phyloP scores from a whole-genome alignment of 2,329 filamentous ascomycete genomes.

The Trichoderma cornu-damae region DNA sequence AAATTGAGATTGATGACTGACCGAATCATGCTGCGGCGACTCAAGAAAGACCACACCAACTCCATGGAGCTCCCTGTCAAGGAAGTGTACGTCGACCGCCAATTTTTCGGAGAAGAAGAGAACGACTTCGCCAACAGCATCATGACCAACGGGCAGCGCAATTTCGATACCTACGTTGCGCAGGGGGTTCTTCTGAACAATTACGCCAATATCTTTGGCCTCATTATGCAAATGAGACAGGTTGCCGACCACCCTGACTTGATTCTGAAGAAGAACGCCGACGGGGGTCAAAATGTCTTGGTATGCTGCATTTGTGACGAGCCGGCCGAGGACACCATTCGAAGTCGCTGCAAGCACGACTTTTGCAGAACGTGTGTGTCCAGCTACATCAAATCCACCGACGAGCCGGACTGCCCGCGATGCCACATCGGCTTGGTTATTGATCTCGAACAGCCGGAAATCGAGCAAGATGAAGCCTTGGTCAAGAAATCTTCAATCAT shows the following conservation, averaged over 20 bases:
- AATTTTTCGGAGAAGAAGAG: constrained; percentile 95
- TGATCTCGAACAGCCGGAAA: constrained; percentile 90
- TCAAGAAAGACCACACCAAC: constrained; percentile 89
- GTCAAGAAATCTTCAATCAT: constrained; percentile 97
- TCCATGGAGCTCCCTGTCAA: constrained; percentile 97
- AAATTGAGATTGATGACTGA: constrained; percentile 87
- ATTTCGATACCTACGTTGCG: constrained; percentile 93
- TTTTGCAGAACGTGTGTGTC: constrained; percentile 42
- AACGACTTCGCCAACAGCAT: constrained; percentile 93
- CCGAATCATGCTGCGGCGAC: constrained; percentile 88
- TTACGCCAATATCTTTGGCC: constrained; percentile 96
- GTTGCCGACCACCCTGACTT: constrained; percentile 95
- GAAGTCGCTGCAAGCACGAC: constrained; percentile 87
- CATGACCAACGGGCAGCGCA: constrained; percentile 83
- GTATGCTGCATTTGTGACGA: constrained; percentile 96
- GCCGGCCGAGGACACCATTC: constrained; percentile 87
- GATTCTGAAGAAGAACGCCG: constrained; percentile 79
- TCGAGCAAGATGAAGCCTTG: constrained; percentile 80
- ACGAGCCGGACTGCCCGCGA: constrained; percentile 74
- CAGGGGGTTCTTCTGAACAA: constrained; percentile 94
- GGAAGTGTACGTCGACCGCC: constrained; percentile 83
- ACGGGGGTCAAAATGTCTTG: constrained; percentile 83
- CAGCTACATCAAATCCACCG: constrained; percentile 66
- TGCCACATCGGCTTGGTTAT: constrained; percentile 89
- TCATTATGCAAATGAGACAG: constrained; percentile 99